Evolutionary conservation across 2,329 filamentous ascomycete species (phyloP), one percentile per base, ranked within the genome.

Genomic region (Fusarium mundagurra): DNA sequence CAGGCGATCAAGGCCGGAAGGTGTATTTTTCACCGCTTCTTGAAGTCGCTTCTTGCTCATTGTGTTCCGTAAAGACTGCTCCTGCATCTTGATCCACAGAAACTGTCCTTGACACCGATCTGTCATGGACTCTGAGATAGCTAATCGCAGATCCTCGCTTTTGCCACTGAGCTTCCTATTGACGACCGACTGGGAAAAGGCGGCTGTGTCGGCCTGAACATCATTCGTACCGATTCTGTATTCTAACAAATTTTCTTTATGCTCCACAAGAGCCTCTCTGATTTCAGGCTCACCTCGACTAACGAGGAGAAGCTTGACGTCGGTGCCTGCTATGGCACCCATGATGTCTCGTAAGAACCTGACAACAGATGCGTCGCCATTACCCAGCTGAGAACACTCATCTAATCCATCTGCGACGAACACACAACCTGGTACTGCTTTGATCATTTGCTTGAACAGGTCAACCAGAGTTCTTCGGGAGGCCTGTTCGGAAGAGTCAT

Each of bases 321-420:
- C 11, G 0, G 74, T 77, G 5, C 61, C 33, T 1, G 24, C 8
- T 2, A 68, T 59, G 1, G 72, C 64, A 1, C 54, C 4, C 6
- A 24, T 67, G 2, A 80, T 16, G 2, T 58, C 72, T 0, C 61
- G 29, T 5, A 82, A 39, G 44, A 82, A 81, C 0, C 34, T 34
- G 0, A 57, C 17, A 3, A 78, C 58, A 1, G 72, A 74, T 6
- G 14, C 38, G 29, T 47, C 44, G 1, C 24, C 24, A 1, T 29
- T 33, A 0, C 33, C 44, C n/a, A 69, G 10, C 5, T 53, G 44
- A 1, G 61, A 62, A 8, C 80, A 84, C 62, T 84, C 82, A 20
- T 84, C 82, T 17, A 84, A 67, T 1, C 83, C 82, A 41, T 84
- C 82, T 0, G 81, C 34, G 0, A 82, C 36, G 11, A 83, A 76